Evolutionary conservation across 129 eudicot genomes (phyloP), one percentile per base, ranked within the genome.

Genomic region (Flaveria robusta): DNA sequence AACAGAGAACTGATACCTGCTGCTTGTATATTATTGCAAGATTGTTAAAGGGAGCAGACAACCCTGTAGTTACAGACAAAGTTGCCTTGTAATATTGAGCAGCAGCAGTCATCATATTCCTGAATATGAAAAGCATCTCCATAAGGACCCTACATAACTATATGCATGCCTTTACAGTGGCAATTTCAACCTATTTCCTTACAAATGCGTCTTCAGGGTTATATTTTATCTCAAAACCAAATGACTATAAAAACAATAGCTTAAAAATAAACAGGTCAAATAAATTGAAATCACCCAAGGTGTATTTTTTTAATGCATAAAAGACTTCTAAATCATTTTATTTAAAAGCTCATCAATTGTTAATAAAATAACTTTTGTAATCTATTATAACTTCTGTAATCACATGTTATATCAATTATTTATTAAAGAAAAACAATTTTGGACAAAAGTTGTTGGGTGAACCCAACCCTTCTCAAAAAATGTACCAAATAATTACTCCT

Each of bases 41-140:
- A 80, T 94, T 94, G 75, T 88, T 94, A 56, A 85, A 94, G 79
- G 98, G 98, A 5, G 97, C 97, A 83, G 98, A 94, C 19, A 94
- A 84, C 72, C 97, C 98, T 2, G 97, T 91, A 13, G 98, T 94
- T 66, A 91, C 97, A 72, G 89, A 47, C 52, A 94, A 74, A 7
- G 98, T 91, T 18, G 97, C 91, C 86, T 87, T 89, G 74, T 94
- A 94, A 72, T 85, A 94, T 46, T 91, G 96, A 10, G 93, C 96
- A 68, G 98, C 98, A 77, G 88, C 91, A 74, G 78, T 77, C 87
- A 83, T 89, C 98, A 94, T 91, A 80, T 94, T 94, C 98, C 98
- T 94, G 56, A 74, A 52, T 34, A 71, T 78, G 77, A 64, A 42
- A 77, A 66, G 67, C 82, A 34, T 51, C 63, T 51, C 68, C 29